Evolutionary conservation across 176 grass and related monocot genomes (phyloP), one percentile per base, ranked within the genome.

Genomic region (Echinochloa phyllopogon): DNA sequence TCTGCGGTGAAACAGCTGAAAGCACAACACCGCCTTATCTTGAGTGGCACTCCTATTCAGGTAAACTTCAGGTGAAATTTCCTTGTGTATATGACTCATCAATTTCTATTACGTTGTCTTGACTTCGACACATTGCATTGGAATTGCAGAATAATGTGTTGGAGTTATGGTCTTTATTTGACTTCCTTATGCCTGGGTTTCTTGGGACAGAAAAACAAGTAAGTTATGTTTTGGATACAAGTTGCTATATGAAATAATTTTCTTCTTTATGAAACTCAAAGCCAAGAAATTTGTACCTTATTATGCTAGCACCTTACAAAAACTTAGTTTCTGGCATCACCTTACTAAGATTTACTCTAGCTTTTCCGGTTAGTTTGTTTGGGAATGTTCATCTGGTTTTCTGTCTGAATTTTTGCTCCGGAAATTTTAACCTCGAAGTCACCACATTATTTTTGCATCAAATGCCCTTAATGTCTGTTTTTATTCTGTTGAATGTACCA

Each of bases 181-280:
- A 99, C 87, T 99, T 99, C 86, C 92, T 99, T 85, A 99, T 99
- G 96, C 96, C 96, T 48, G 96, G 96, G n/a, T 99, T 99, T 90
- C 94, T 99, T 88, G 96, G 96, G 51, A 99, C 96, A 56, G 96
- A 99, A 83, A 96, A 90, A 85, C 96, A 99, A 88, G 96, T 99
- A 87, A 56, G 71, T 82, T 77, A 3, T 66, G 25, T 76, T 70
- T 73, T 64, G 33, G 25, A 21, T 44, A 81, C 27, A 48, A 44
- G 49, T 74, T 68, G 65, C 7, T 11, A 55, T 62, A n/a, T 40
- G 37, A 72, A 78, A 41, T 47, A 39, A 29, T 43, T 16, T 36
- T 37, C 63, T 69, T 82, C 3, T 61, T 83, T 53, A 23, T 41
- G 11, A 17, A 85, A 63, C 20, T 29, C 38, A 72, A 70, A 56